Evolutionary conservation across 108 stramenopile species (phyloP).

Genomic region (Nannochloropsis salina): DNA sequence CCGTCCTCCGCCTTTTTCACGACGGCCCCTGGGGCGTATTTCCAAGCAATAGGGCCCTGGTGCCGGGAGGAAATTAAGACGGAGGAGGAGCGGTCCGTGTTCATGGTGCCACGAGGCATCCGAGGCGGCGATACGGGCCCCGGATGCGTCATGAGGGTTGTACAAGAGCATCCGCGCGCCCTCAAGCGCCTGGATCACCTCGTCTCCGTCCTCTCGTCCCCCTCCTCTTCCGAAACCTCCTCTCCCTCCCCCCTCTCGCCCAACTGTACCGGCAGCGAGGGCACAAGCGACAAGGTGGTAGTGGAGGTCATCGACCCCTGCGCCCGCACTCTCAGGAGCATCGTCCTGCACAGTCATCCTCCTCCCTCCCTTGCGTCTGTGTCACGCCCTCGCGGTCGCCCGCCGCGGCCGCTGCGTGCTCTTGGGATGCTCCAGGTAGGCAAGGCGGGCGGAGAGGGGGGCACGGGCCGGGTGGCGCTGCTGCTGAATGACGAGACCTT

Average conservation of each 20-base stretch:
- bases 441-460: neutral
- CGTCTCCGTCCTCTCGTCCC: neutral
- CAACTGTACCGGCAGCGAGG: neutral
- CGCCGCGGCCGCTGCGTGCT: neutral
- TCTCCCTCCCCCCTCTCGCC: neutral
- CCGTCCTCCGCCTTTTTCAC: neutral
- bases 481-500: constrained; percentile 9
- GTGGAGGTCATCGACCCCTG: neutral
- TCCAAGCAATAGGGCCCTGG: neutral
- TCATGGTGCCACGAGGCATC: neutral
- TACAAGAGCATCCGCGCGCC: neutral
- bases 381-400: neutral
- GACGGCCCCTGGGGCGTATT: neutral
- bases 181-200: neutral
- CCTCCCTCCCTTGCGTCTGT: neutral
- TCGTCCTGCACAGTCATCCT: neutral
- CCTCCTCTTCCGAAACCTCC: neutral
- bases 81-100: neutral
- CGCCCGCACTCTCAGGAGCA: neutral
- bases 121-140: neutral
- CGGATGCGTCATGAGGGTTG: neutral
- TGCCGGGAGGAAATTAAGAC: neutral
- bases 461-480: neutral
- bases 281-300: neutral
- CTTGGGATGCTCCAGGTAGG: neutral